These are phyloP conservation scores for Aristolochia californica DNA, from an alignment of 164 flowering plant genomes.

Conservation along the genomic window DNA sequence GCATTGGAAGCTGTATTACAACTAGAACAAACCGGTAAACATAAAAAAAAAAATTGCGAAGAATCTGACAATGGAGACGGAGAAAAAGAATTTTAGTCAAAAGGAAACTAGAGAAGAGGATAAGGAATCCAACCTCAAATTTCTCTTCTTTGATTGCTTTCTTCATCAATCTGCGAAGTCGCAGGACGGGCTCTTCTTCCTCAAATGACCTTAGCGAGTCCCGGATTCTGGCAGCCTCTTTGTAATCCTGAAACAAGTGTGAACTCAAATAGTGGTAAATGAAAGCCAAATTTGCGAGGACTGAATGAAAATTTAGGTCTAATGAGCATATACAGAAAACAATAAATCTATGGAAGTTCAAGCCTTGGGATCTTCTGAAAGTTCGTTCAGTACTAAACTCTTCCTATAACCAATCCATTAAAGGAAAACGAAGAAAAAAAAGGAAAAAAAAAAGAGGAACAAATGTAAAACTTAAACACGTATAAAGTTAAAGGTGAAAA, in stretches of 20 bases:
- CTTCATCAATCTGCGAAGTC: constrained; percentile 52
- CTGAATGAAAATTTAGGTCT: too few species aligned
- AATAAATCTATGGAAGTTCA: too few species aligned
- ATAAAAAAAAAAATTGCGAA: background rate
- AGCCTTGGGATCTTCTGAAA: too few species aligned
- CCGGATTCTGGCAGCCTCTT: constrained; percentile 88
- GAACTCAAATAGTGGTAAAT: background rate
- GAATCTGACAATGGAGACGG: background rate
- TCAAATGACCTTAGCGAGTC: constrained; percentile 76
- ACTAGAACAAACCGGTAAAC: background rate
- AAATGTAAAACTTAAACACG: too few species aligned
- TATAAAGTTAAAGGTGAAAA: too few species aligned
- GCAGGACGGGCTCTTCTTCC: constrained; percentile 77
- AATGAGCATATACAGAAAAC: too few species aligned
- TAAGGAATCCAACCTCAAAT: constrained; percentile 54
- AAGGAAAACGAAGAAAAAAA: too few species aligned
- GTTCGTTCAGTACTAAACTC: too few species aligned
- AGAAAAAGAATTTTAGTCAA: too few species aligned
- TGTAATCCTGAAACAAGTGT: constrained; percentile 43
- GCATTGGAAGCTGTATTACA: background rate
- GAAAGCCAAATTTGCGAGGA: background rate
- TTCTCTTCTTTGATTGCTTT: constrained; percentile 65
- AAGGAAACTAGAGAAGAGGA: background rate
- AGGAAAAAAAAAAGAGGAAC: too few species aligned
- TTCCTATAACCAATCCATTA: too few species aligned